Percentiles rank a stretch among this genome's conserved stretches.
phyloP scores from a whole-genome alignment of 2,329 filamentous ascomycete species.

The Sporothrix pallida region DNA sequence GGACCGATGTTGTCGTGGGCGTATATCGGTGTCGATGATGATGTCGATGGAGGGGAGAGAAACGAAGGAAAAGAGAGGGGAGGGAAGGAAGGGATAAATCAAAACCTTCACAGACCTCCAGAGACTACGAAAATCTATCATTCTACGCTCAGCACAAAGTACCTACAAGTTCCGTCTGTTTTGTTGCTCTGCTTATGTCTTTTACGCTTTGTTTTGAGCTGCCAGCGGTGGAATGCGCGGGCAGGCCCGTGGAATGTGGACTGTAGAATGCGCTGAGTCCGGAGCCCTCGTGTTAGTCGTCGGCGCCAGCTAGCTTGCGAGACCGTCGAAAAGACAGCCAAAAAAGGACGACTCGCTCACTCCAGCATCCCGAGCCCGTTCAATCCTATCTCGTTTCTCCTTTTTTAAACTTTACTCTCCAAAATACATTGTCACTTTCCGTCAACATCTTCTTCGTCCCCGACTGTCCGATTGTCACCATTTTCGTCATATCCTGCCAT shows the following conservation, averaged over 20 bases:
- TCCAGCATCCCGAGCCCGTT: no score
- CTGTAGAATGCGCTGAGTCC: constrained; percentile 7
- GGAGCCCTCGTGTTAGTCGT: background rate
- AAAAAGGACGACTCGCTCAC: background rate
- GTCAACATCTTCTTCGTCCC: background rate
- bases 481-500: background rate
- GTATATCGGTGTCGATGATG: background rate
- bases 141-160: background rate
- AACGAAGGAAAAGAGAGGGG: background rate
- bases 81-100: background rate
- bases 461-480: background rate
- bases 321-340: background rate
- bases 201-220: background rate
- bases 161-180: background rate
- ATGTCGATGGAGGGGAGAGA: background rate
- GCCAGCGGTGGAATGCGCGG: constrained; percentile 9
- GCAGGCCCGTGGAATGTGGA: background rate
- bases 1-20: background rate
- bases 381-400: no score
- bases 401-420: no score
- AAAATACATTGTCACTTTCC: background rate
- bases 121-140: background rate
- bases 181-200: no score
- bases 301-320: background rate
- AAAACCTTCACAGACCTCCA: background rate